Evolutionary conservation across 2,329 filamentous ascomycete genomes (phyloP), one percentile per base, ranked within the genome.

Genomic region (Trichocomaceae sp.): DNA sequence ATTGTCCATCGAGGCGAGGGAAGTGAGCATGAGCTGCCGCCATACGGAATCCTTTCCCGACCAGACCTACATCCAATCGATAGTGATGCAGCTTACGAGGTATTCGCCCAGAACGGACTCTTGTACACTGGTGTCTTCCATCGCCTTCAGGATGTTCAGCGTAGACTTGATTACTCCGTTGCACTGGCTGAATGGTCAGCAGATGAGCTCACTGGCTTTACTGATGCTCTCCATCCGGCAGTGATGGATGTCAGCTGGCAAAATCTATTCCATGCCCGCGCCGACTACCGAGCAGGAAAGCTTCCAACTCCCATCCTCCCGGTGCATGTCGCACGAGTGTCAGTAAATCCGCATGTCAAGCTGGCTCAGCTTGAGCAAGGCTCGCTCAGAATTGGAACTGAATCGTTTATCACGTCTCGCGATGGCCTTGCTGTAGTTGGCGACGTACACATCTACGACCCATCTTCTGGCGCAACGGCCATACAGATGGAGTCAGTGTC

Each of bases 81-180:
- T 10, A 37, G 55, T 1, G 59, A 65, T n/a, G 47, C 56, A 8
- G 66, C 66, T 42, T 68, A 69, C 48, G 56, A 52, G 13, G 57
- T 59, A 5, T 57, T 69, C 7, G 51, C 52, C 0, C 52, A 62
- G 0, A 57, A 66, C 19, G 67, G 66, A 9, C 66, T 65, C 41
- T 59, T 62, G 2, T 69, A 69, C 31, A 60, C 61, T 1, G 62
- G 60, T 1, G 57, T 60, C 3, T 68, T 68, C 56, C 57, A 56
- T 6, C 56, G 59, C 2, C 58, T 66, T 13, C 52, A 54, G 17
- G n/a, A 2, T 50, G 54, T 15, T 42, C 19, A 10, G 37, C 56
- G 3, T 37, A 62, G 15, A 22, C 26, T 62, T 1, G 49, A 61
- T 15, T 61, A 65, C 41, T 59, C 61, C 0, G 58, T 49, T 2